Conservation (phyloP, 148 eudicot species). For the Limonium bicolor region DNA sequence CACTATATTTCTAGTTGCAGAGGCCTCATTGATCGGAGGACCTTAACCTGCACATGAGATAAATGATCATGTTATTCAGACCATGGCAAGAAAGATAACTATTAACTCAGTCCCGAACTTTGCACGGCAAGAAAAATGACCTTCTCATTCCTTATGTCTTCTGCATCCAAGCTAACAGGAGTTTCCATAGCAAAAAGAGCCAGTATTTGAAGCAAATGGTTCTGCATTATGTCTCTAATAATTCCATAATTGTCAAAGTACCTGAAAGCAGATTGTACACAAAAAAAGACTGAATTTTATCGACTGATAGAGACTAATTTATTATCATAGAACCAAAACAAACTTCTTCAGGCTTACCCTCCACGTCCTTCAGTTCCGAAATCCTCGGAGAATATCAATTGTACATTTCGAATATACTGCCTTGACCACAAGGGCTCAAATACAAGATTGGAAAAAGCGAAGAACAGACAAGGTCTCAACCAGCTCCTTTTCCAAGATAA, state of each 20-base stretch:
- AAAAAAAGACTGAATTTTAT: slow-evolving; percentile 1
- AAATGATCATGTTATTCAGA: neutral
- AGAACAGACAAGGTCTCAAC: slow-evolving; percentile 95
- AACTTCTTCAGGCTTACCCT: slow-evolving; percentile 37
- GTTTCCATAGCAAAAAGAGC: slow-evolving; percentile 99
- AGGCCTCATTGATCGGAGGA: slow-evolving; percentile 92
- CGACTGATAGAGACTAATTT: slow-evolving; percentile 2
- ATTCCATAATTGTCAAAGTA: slow-evolving; percentile 91
- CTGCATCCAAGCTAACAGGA: slow-evolving; percentile 94
- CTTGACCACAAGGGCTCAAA: slow-evolving; percentile 98
- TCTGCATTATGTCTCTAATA: slow-evolving; percentile 96
- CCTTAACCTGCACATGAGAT: slow-evolving; percentile 53
- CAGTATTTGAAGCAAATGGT: slow-evolving; percentile 89
- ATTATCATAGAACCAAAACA: neutral
- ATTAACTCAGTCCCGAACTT: neutral
- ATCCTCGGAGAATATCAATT: slow-evolving; percentile 90
- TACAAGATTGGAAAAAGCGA: slow-evolving; percentile 89
- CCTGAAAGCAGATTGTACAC: slow-evolving; percentile 20
- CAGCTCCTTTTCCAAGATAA: slow-evolving; percentile 90
- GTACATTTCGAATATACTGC: slow-evolving; percentile 91
- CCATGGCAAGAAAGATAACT: neutral
- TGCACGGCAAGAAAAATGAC: slow-evolving; percentile 17
- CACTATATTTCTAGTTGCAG: slow-evolving; percentile 60
- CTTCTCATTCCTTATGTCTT: slow-evolving; percentile 97
- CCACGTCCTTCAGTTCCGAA: slow-evolving; percentile 99